These are phyloP conservation scores for Thalassia testudinum DNA, from an alignment of 116 monocot species.

Conservation along the genomic window DNA sequence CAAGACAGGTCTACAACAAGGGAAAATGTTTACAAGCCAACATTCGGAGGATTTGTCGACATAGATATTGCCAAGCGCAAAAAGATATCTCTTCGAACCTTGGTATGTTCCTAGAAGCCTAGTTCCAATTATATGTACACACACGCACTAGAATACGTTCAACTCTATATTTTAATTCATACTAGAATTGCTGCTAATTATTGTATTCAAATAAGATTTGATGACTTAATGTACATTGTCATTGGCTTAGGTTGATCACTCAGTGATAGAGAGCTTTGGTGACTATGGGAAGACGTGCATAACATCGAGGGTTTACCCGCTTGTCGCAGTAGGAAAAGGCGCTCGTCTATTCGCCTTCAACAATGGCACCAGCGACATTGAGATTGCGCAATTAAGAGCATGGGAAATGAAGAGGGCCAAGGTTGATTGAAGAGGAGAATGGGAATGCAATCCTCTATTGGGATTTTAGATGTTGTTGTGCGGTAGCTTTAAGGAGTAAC, in stretches of 20 bases:
- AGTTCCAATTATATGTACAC: not conserved
- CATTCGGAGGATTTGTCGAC: slow-evolving; percentile 53
- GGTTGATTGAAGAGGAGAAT: too few relatives aligned
- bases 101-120: slow-evolving; percentile 15
- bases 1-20: slow-evolving; percentile 37
- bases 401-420: slow-evolving; percentile 35
- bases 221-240: not conserved
- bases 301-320: slow-evolving; percentile 35
- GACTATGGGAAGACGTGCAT: slow-evolving; percentile 28
- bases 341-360: slow-evolving; percentile 38
- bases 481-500: too few relatives aligned
- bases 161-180: too few relatives aligned
- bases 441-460: too few relatives aligned
- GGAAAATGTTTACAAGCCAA: slow-evolving; percentile 28
- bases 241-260: slow-evolving; percentile 30
- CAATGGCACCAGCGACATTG: slow-evolving; percentile 19
- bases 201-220: not conserved
- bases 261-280: slow-evolving; percentile 40
- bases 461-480: too few relatives aligned
- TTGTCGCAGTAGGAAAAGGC: slow-evolving; percentile 10
- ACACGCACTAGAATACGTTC: not conserved
- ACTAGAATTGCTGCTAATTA: not conserved
- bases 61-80: slow-evolving; percentile 20
- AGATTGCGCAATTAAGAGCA: slow-evolving; percentile 20
- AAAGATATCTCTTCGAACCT: slow-evolving; percentile 35